phyloP scores from a whole-genome alignment of 23 red algal species.

The Rhodosorus marinus region DNA sequence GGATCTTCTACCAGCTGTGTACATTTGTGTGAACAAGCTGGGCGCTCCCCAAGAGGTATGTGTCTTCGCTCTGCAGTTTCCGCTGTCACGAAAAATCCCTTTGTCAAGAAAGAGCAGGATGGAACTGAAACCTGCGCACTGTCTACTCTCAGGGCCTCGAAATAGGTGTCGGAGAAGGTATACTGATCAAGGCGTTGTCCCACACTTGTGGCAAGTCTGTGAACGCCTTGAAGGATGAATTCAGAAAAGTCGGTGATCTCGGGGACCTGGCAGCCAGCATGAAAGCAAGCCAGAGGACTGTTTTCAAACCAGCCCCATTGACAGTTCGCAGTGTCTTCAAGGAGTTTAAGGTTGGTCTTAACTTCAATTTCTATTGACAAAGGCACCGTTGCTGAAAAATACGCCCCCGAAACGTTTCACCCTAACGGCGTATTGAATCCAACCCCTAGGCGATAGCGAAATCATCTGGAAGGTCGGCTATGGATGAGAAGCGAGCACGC shows the following conservation, averaged over 20 bases:
- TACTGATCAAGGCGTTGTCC: constrained; percentile 66
- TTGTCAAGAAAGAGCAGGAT: background rate
- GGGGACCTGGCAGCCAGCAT: constrained; percentile 60
- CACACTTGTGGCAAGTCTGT: constrained; percentile 28
- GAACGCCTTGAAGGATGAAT: constrained; percentile 23
- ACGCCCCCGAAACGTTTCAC: too few species aligned
- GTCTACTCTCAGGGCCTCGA: too few species aligned
- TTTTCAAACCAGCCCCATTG: constrained; percentile 57
- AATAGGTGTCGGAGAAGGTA: constrained; percentile 67
- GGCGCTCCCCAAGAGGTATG: constrained; percentile 81
- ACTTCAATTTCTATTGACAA: too few species aligned
- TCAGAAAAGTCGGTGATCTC: constrained; percentile 51
- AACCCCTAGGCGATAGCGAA: too few species aligned
- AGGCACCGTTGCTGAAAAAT: too few species aligned
- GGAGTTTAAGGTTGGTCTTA: constrained; percentile 39
- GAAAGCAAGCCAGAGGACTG: constrained; percentile 64
- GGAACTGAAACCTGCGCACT: background rate
- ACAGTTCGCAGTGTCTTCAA: constrained; percentile 48
- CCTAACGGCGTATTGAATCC: too few species aligned
- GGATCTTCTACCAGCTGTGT: constrained; percentile 59
- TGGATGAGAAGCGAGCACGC: too few species aligned
- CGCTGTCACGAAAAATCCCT: too few species aligned
- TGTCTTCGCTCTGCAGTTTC: too few species aligned
- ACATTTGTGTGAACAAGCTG: constrained; percentile 58
- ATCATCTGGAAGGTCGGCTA: too few species aligned